Evolutionary conservation across 2,329 filamentous ascomycete species (phyloP).

Genomic region (Xylariaceae sp.): DNA sequence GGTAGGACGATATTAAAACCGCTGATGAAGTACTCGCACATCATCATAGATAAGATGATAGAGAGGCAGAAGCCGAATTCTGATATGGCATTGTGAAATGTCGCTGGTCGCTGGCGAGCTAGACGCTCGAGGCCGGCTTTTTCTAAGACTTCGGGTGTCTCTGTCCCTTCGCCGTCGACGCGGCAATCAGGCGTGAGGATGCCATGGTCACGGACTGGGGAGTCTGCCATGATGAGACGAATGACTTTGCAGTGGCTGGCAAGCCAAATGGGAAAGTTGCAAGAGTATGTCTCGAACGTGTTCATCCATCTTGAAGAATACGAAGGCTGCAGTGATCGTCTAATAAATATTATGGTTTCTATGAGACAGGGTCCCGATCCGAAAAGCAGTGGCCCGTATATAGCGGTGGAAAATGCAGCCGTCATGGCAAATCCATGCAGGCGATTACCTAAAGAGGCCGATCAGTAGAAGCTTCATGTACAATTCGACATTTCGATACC

Average conservation of each 20-base stretch:
- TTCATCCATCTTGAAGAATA: conserved; percentile 10
- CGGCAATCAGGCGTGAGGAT: conserved; percentile 18
- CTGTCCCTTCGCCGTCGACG: conserved; percentile 22
- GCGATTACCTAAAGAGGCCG: neutral
- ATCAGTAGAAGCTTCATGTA: conserved; percentile 5
- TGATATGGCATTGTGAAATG: conserved; percentile 55
- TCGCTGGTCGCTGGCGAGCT: conserved; percentile 62
- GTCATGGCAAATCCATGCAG: neutral
- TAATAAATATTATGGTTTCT: conserved; percentile 14
- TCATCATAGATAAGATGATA: conserved; percentile 63
- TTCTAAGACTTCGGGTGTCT: conserved; percentile 29
- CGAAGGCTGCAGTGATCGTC: neutral
- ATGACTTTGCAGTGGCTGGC: conserved; percentile 7
- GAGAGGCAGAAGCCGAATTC: conserved; percentile 68
- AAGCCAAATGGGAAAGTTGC: neutral
- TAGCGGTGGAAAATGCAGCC: neutral
- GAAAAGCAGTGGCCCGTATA: neutral
- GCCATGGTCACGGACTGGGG: conserved; percentile 20
- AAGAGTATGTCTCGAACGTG: neutral
- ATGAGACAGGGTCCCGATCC: neutral
- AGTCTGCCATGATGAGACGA: conserved; percentile 8
- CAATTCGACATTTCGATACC: conserved; percentile 23
- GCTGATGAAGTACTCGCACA: conserved; percentile 76
- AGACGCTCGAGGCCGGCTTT: conserved; percentile 58
- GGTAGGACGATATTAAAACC: conserved; percentile 79